Evolutionary conservation across 129 eudicot genomes (phyloP), one percentile per base, ranked within the genome.

Genomic region (Gnaphalium uliginosum): DNA sequence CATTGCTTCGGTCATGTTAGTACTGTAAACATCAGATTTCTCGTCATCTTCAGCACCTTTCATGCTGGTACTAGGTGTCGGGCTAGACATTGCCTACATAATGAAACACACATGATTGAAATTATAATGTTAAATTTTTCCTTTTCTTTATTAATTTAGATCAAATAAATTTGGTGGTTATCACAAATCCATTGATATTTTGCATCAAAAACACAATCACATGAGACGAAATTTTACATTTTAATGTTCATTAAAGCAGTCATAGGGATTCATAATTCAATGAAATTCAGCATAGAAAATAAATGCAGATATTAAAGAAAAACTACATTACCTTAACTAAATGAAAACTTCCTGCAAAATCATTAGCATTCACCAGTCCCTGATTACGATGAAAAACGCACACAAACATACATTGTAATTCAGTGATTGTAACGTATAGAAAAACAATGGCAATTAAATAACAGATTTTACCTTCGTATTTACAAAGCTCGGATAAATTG

Each of bases 1-100:
- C 99, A 86, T 91, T 63, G 93, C 94, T 80, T 88, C 92, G 27
- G 99, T 91, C 99, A 94, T 94, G 81, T 78, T 88, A 23, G 83
- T 86, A 77, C 97, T 94, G 86, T 94, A 94, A 57, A 79, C 79
- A 22, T 94, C 96, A 46, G 97, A 94, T 85, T 83, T 94, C 71
- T 83, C 92, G 50, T 86, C 95, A 60, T 83, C 84, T 69, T 86
- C 76, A 67, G 90, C 71, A 66, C 81, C 91, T 76, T 86, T 82
- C 86, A 71, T 84, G 64, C 81, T 84, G 46, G 85, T 72, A 72
- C 85, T 83, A 15, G 96, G 85, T 54, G 90, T 74, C 72, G 99
- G 83, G 71, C 93, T 89, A 82, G 89, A 81, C 50, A 80, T 78
- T 54, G 90, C 97, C 99, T 94, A 51, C 46, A 83, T 25, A 77